Conservation (phyloP, 768 basidiomycete species). For the Macrolepiota fuliginosa region DNA sequence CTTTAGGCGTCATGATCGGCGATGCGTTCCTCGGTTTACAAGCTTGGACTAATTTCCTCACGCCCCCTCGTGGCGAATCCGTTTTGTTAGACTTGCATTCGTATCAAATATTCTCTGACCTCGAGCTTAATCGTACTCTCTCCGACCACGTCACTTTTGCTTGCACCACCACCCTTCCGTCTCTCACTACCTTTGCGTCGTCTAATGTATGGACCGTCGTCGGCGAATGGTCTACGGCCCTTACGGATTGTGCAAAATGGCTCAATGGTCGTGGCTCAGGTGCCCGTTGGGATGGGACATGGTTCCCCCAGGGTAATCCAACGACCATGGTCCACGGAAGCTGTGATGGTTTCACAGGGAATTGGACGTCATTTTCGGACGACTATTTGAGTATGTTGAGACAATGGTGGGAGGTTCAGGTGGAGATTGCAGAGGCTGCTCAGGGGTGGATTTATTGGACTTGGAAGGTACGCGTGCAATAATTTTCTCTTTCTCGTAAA, state of each 20-base stretch:
- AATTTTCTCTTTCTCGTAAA: neutral
- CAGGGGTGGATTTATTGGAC: conserved; percentile 78
- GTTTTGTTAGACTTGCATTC: conserved; percentile 72
- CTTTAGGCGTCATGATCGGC: conserved; percentile 59
- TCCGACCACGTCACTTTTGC: conserved; percentile 62
- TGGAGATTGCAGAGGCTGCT: conserved; percentile 66
- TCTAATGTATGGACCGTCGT: conserved; percentile 70
- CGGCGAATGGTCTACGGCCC: conserved; percentile 78
- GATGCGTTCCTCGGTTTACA: conserved; percentile 63
- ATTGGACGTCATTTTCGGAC: conserved; percentile 51
- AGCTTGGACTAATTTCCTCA: conserved; percentile 62
- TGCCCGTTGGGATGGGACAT: conserved; percentile 65
- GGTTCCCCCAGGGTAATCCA: conserved; percentile 33
- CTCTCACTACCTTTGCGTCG: conserved; percentile 33
- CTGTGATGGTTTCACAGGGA: conserved; percentile 64
- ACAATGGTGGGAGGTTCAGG: conserved; percentile 82
- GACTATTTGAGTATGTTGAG: conserved; percentile 63
- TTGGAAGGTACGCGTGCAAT: conserved; percentile 54
- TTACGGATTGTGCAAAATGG: conserved; percentile 76
- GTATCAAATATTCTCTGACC: conserved; percentile 70
- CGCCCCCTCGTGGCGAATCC: conserved; percentile 46
- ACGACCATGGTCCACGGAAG: conserved; percentile 47
- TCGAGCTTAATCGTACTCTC: conserved; percentile 50
- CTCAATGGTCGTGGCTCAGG: conserved; percentile 76
- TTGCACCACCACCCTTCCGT: conserved; percentile 48